Percentiles rank a stretch among this genome's conserved stretches.
These are phyloP conservation scores for Incumbomyces delicatus DNA, from an alignment of 2,329 filamentous ascomycete genomes.

Conservation along the genomic window DNA sequence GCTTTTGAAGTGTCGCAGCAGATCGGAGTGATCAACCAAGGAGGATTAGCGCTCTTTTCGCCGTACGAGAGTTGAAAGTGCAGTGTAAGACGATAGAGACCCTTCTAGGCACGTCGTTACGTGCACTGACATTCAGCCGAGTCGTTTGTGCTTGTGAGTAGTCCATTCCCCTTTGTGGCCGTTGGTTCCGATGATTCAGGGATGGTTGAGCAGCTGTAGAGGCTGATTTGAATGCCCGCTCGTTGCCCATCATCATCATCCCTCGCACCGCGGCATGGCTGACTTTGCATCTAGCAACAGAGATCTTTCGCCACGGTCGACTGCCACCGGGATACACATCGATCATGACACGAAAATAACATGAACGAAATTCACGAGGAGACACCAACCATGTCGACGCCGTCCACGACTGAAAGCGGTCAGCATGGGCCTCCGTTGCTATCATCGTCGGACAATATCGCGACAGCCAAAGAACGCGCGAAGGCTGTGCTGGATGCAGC, in stretches of 20 bases:
- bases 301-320: background rate
- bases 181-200: background rate
- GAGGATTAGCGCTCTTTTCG: constrained; percentile 2
- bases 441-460: constrained; percentile 34
- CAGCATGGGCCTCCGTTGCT: too few species aligned
- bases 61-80: background rate
- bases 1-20: too few species aligned
- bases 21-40: too few species aligned
- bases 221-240: background rate
- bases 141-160: background rate
- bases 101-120: background rate
- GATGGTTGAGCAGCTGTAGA: background rate
- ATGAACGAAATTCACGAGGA: background rate
- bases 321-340: background rate
- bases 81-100: too few species aligned
- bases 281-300: background rate
- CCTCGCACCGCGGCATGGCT: background rate
- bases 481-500: constrained; percentile 49
- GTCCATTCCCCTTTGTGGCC: background rate
- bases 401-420: background rate
- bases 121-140: constrained; percentile 5
- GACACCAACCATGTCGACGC: background rate
- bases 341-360: constrained; percentile 1
- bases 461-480: constrained; percentile 51
- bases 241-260: background rate